Base-by-base conservation (phyloP, 441 rosid genomes). In the Flueggea neowawraea region DNA sequence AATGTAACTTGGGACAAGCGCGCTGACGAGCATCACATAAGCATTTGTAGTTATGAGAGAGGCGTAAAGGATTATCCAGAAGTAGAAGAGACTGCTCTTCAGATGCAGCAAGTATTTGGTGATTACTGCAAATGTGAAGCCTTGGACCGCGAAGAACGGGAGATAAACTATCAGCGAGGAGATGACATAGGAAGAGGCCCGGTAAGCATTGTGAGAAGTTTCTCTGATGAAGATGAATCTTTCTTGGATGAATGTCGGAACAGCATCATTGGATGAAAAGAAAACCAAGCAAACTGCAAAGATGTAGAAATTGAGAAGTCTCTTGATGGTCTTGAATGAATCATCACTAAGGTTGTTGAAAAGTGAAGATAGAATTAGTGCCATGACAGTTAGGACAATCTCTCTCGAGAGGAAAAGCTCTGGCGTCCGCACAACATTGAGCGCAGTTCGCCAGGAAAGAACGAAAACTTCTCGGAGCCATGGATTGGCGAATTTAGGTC, bases 221-320 rank as follows among this genome's bases (percentile, higher is more conserved):
- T 87, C 90, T 52, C 84, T 66, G 15, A 84, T 84, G 85, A 84
- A 87, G 79, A 87, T 84, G 80, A 82, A 87, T 17, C 88, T 63
- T 69, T 87, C 93, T 52, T 84, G 88, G 67, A 87, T 87, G 79
- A 84, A 87, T 11, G 83, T 81, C 5, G 90, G 88, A 64, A 87
- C 88, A 0, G 85, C 90, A 5, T 87, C 93, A 12, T 86, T 86
- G 4, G 89, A 86, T 56, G 92, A 84, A 74, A 84, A 86, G 75
- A 84, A 86, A 49, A 84, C 68, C 6, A 84, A 66, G 60, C 89
- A 84, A 33, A 84, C 76, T 2, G 90, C 61, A 31, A 84, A 87
- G 55, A 82, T 82, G 75, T 84, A 87, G 81, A 84, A 87, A 60
- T 84, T 84, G 62, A 82, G 81, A 62, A 87, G 80, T 60, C 64